A percentile compares a stretch with the other conserved stretches of the same genome.
Evolutionary conservation across 345 rosid genomes (phyloP).

Genomic region (Corchorus olitorius): DNA sequence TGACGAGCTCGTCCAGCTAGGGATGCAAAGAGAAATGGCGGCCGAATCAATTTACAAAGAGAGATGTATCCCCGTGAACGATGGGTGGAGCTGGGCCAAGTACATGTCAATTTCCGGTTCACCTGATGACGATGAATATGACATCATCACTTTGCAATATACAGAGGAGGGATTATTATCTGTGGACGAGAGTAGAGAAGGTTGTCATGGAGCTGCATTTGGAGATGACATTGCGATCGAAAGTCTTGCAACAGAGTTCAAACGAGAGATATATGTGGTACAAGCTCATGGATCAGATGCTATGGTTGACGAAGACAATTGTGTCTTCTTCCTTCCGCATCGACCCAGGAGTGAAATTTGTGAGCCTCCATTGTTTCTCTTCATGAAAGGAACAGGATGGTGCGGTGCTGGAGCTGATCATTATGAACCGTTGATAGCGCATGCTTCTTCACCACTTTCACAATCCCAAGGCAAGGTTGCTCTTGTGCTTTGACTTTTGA

Average conservation of each 20-base stretch:
- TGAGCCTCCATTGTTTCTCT: constrained; percentile 81
- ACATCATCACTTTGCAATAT: constrained; percentile 87
- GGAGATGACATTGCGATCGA: constrained; percentile 99
- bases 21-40: constrained; percentile 91
- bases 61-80: constrained; percentile 85
- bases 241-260: constrained; percentile 95
- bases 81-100: constrained; percentile 87
- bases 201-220: constrained; percentile 81
- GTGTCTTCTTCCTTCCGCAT: constrained; percentile 97
- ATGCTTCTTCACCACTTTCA: constrained; percentile 63
- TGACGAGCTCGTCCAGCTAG: constrained; percentile 78
- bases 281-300: constrained; percentile 99
- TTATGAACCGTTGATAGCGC: constrained; percentile 88
- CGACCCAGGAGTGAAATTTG: constrained; percentile 81
- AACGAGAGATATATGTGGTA: constrained; percentile 91
- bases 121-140: constrained; percentile 84
- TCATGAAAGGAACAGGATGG: constrained; percentile 99
- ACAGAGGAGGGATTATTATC: constrained; percentile 93
- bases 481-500: constrained; percentile 51
- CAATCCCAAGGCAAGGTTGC: constrained; percentile 90
- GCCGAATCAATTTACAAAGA: constrained; percentile 94
- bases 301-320: constrained; percentile 91
- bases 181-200: constrained; percentile 81
- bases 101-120: constrained; percentile 96
- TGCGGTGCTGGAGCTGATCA: constrained; percentile 99